Percentiles rank a stretch among this genome's conserved stretches.
Conservation (phyloP, 352 stramenopile species). For the Hyaloperonospora arabidopsidis region DNA sequence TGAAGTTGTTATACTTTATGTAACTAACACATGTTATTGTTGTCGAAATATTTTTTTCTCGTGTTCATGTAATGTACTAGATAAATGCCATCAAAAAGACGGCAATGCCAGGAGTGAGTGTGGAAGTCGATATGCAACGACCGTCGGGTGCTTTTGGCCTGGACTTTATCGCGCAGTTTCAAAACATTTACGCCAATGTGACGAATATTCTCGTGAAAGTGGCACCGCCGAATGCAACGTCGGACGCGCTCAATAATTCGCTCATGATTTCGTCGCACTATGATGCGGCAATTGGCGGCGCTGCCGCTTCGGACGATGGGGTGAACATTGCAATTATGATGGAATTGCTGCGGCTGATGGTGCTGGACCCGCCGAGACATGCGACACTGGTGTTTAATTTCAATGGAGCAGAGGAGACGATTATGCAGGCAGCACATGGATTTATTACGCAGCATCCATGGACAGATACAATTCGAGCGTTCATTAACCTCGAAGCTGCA, state of each 20-base stretch:
- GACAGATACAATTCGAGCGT: conserved; percentile 57
- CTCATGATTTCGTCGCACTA: conserved; percentile 78
- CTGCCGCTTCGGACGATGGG: conserved; percentile 63
- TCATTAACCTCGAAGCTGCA: conserved; percentile 73
- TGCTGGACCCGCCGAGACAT: conserved; percentile 35
- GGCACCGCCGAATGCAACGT: conserved; percentile 18
- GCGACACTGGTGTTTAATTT: conserved; percentile 73
- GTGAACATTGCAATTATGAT: conserved; percentile 82
- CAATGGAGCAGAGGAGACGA: conserved; percentile 73
- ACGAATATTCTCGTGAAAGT: conserved; percentile 75
- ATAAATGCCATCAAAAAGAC: conserved; percentile 44
- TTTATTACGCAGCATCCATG: conserved; percentile 79
- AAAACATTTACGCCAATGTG: conserved; percentile 82
- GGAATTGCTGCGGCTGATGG: conserved; percentile 46
- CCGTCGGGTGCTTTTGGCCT: conserved; percentile 67
- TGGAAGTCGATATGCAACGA: conserved; percentile 58
- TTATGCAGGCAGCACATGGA: conserved; percentile 67
- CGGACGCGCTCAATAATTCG: conserved; percentile 36
- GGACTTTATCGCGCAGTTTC: conserved; percentile 71
- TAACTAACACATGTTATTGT: background rate
- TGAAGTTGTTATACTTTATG: no score
- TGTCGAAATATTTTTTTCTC: background rate
- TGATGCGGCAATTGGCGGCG: conserved; percentile 63
- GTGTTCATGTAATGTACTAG: conserved; percentile 21
- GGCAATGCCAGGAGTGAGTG: conserved; percentile 27